phyloP scores from a whole-genome alignment of 2,329 filamentous ascomycete species.

The Akanthomyces dipterigenus region DNA sequence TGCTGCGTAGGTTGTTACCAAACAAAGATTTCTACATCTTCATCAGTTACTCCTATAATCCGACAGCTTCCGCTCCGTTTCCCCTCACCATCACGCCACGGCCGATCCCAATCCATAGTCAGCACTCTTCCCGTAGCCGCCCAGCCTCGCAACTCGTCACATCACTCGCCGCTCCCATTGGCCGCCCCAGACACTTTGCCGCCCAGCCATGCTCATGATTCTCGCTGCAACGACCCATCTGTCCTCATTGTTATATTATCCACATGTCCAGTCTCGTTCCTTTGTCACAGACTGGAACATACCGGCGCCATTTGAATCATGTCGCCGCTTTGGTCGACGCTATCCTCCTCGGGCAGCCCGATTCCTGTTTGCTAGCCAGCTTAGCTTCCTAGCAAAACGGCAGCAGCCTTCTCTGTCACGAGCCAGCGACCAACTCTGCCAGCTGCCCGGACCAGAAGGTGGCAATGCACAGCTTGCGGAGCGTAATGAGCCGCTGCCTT shows the following conservation, averaged over 20 bases:
- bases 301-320: neutral
- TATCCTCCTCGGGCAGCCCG: neutral
- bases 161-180: neutral
- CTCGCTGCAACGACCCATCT: neutral
- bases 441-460: slow-evolving; percentile 4
- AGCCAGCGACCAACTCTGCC: neutral
- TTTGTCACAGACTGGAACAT: neutral
- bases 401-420: neutral
- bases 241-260: neutral
- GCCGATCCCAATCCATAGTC: neutral
- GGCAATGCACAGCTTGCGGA: neutral
- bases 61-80: neutral
- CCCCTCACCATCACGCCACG: neutral
- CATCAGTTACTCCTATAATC: no score
- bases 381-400: neutral
- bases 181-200: slow-evolving; percentile 1
- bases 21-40: no score
- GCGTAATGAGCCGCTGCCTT: neutral
- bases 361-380: neutral
- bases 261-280: neutral
- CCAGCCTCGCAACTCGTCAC: neutral
- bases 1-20: no score
- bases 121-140: neutral
- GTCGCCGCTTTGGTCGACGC: neutral
- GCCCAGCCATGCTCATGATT: neutral